phyloP scores from a whole-genome alignment of 495 filamentous ascomycete species.

The Penicillium paxilli region DNA sequence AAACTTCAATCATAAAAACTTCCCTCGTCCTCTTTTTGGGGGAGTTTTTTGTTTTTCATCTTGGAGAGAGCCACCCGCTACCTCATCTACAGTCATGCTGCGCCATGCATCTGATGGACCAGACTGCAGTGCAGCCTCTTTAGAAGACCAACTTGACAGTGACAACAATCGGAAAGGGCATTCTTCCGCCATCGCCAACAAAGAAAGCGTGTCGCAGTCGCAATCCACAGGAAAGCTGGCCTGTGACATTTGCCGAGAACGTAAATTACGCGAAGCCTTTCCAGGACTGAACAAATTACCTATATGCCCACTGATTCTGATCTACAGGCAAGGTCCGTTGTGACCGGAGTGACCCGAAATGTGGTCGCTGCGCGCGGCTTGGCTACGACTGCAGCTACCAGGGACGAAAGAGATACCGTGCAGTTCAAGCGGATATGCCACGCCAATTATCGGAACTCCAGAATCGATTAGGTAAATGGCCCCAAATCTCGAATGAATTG shows the following conservation, averaged over 20 bases:
- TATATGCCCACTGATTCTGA: neutral
- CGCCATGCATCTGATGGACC: too few species aligned
- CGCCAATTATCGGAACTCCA: constrained; percentile 3
- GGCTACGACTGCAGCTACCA: constrained; percentile 11
- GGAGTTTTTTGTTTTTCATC: too few species aligned
- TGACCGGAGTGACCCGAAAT: constrained; percentile 2
- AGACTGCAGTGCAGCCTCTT: too few species aligned
- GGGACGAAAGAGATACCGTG: constrained; percentile 2
- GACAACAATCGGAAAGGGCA: too few species aligned
- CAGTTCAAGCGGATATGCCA: neutral
- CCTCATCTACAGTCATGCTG: too few species aligned
- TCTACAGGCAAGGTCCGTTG: constrained; percentile 1
- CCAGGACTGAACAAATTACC: neutral
- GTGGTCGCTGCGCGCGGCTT: constrained; percentile 8
- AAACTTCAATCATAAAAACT: too few species aligned
- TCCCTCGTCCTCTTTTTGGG: too few species aligned
- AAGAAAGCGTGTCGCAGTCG: neutral
- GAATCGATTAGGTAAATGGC: constrained; percentile 4
- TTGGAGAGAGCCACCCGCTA: too few species aligned
- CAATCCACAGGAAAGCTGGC: constrained; percentile 2
- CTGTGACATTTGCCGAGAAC: constrained; percentile 3
- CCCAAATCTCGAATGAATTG: neutral
- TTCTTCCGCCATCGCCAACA: neutral
- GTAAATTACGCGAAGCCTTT: neutral
- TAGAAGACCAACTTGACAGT: too few species aligned